These are phyloP conservation scores for Crithidia mellificae DNA, from an alignment of 208 protist genomes.

Conservation along the genomic window DNA sequence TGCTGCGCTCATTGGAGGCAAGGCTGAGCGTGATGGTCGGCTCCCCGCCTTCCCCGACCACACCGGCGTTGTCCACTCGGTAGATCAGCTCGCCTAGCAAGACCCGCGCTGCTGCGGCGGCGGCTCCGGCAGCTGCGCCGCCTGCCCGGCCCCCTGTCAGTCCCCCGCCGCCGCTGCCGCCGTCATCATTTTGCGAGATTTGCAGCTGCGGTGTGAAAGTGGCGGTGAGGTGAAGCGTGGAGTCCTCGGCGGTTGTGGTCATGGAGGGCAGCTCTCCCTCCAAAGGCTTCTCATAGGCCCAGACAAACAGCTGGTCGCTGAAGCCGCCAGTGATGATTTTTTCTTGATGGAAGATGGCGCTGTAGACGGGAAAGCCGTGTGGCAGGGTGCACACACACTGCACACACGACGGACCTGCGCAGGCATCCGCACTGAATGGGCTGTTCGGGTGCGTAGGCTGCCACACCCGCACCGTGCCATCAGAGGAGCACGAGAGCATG, in stretches of 20 bases:
- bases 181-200: neutral
- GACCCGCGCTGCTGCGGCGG: neutral
- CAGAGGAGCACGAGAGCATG: slow-evolving; percentile 73
- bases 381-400: slow-evolving; percentile 57
- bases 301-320: slow-evolving; percentile 54
- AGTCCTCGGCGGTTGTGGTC: slow-evolving; percentile 1
- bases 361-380: slow-evolving; percentile 70
- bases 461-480: slow-evolving; percentile 78
- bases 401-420: neutral
- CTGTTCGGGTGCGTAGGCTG: slow-evolving; percentile 14
- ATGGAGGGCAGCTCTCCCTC: slow-evolving; percentile 10
- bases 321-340: slow-evolving; percentile 81
- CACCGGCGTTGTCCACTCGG: slow-evolving; percentile 27
- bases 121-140: neutral
- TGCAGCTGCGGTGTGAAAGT: slow-evolving; percentile 29
- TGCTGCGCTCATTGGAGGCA: slow-evolving; percentile 51
- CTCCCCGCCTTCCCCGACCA: slow-evolving; percentile 10
- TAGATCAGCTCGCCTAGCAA: slow-evolving; percentile 35
- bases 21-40: slow-evolving; percentile 49
- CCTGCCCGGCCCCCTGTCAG: no score
- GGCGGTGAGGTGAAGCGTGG: slow-evolving; percentile 29
- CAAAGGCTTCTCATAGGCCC: slow-evolving; percentile 45
- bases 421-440: slow-evolving; percentile 3
- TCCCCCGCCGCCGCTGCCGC: neutral
- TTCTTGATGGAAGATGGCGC: slow-evolving; percentile 72